Evolutionary conservation across 495 filamentous ascomycete genomes (phyloP).

Genomic region (Filosporella fistucella): DNA sequence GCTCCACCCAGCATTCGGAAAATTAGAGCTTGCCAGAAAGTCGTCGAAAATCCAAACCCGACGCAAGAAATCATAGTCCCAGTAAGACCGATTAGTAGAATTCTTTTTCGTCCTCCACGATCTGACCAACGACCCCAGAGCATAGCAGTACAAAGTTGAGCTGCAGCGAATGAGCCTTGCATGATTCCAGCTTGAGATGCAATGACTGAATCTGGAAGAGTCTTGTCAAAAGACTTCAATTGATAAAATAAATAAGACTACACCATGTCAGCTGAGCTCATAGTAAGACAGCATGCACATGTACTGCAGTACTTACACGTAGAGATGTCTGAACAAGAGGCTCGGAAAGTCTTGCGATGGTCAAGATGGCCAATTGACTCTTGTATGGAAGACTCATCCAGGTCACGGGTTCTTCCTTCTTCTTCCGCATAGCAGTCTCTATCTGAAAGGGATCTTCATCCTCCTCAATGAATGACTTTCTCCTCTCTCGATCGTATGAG

Average conservation of each 20-base stretch:
- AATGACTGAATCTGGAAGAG: conserved; percentile 62
- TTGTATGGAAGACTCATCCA: conserved; percentile 70
- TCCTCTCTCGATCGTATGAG: conserved; percentile 9
- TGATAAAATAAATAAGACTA: conserved; percentile 75
- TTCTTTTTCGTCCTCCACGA: conserved; percentile 67
- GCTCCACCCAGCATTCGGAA: conserved; percentile 72
- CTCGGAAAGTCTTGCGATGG: conserved; percentile 70
- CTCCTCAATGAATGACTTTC: conserved; percentile 18
- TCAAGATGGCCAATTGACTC: conserved; percentile 69
- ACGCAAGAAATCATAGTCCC: conserved; percentile 68
- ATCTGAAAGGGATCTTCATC: conserved; percentile 22
- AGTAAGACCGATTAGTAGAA: conserved; percentile 68
- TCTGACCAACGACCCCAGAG: conserved; percentile 70
- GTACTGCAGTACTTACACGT: conserved; percentile 34
- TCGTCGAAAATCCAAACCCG: conserved; percentile 76
- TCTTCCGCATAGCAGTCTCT: conserved; percentile 7
- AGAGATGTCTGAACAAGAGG: conserved; percentile 75
- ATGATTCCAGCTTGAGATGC: conserved; percentile 75
- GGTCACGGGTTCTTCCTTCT: conserved; percentile 37
- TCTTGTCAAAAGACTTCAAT: conserved; percentile 64
- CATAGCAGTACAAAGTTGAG: conserved; percentile 83
- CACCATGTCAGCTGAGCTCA: conserved; percentile 27
- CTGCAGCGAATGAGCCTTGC: conserved; percentile 73
- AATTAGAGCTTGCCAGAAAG: conserved; percentile 66
- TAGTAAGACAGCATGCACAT: conserved; percentile 8